These are phyloP conservation scores for Hortiboletus campestris DNA, from an alignment of 768 basidiomycete species.

Conservation along the genomic window DNA sequence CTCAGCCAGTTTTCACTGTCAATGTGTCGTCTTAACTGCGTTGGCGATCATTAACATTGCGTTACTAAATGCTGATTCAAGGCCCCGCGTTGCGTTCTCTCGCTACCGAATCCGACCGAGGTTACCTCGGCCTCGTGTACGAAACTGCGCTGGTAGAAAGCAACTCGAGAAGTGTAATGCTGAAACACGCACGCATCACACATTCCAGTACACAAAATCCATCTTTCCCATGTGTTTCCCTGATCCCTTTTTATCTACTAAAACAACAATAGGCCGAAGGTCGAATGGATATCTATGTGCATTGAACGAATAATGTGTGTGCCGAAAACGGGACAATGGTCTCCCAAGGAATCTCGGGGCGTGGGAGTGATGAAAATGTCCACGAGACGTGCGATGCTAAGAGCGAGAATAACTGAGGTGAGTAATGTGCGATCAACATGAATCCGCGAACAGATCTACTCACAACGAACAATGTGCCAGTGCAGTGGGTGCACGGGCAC, in stretches of 20 bases:
- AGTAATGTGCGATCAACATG: background rate
- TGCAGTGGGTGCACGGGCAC: background rate
- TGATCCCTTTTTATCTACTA: slow-evolving; percentile 11
- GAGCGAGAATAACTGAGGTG: background rate
- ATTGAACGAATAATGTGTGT: slow-evolving; percentile 19
- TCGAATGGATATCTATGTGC: slow-evolving; percentile 22
- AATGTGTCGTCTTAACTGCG: too few species aligned
- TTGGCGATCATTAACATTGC: background rate
- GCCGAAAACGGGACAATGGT: slow-evolving; percentile 1
- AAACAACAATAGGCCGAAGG: slow-evolving; percentile 24
- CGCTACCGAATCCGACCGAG: background rate
- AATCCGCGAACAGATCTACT: slow-evolving; percentile 1
- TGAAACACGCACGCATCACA: too few species aligned
- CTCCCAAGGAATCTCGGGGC: slow-evolving; percentile 2
- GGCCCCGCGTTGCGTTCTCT: background rate
- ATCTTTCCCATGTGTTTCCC: slow-evolving; percentile 1
- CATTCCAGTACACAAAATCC: background rate
- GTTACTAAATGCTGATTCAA: background rate
- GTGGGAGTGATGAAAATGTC: slow-evolving; percentile 8
- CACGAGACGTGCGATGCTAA: slow-evolving; percentile 8
- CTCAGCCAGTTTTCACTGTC: background rate
- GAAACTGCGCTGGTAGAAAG: background rate
- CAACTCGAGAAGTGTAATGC: background rate
- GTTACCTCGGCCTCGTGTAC: background rate
- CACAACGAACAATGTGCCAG: slow-evolving; percentile 20